phyloP scores from a whole-genome alignment of 305 asterid species.

The Fraxinus platypoda region DNA sequence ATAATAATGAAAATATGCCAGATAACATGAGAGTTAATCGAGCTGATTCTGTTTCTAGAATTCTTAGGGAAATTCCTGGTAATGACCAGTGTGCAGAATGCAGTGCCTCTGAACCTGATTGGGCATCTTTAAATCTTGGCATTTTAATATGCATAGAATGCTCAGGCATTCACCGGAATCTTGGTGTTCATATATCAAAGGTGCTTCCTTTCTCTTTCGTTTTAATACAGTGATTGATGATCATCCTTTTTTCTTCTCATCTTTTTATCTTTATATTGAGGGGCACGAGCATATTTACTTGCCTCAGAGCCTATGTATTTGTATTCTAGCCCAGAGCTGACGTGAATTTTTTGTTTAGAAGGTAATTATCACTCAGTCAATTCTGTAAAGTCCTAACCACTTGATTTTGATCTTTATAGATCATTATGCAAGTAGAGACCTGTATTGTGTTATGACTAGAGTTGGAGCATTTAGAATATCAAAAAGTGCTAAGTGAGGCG shows the following conservation, averaged over 20 bases:
- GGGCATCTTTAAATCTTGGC: constrained; percentile 99
- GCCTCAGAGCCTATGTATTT: not conserved
- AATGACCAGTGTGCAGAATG: constrained; percentile 92
- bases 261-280: not conserved
- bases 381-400: not conserved
- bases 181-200: constrained; percentile 98
- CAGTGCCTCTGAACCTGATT: constrained; percentile 79
- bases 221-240: not conserved
- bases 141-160: constrained; percentile 94
- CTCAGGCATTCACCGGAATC: constrained; percentile 98
- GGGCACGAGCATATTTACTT: not conserved
- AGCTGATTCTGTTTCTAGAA: constrained; percentile 64
- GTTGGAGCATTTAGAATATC: not conserved
- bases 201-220: constrained; percentile 30
- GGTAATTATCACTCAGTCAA: not conserved
- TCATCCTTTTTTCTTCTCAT: not conserved
- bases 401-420: not conserved
- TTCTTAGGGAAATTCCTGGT: constrained; percentile 79
- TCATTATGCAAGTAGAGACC: too few species aligned
- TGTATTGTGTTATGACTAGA: not conserved
- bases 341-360: not conserved
- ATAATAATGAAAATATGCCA: constrained; percentile 38
- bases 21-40: constrained; percentile 44
- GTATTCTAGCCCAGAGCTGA: not conserved
- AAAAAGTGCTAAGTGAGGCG: not conserved